Percentiles rank a stretch among this genome's conserved stretches.
phyloP scores from a whole-genome alignment of 2,329 filamentous ascomycete genomes.

The Neonectria magnoliae region DNA sequence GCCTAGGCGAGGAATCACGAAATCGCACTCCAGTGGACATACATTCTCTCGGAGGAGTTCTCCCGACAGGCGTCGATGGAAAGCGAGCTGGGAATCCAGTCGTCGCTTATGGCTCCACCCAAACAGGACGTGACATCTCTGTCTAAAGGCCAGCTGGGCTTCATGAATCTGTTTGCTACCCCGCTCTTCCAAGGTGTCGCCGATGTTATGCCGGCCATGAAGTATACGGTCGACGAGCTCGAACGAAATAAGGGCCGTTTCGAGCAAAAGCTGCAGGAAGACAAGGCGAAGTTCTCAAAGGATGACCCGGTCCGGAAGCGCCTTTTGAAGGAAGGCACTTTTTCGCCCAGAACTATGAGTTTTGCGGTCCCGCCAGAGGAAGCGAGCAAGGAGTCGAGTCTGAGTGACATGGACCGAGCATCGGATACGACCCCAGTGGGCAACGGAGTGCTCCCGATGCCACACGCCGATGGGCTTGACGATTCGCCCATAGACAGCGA shows the following conservation, averaged over 20 bases:
- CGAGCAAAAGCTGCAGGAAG: slow-evolving; percentile 72
- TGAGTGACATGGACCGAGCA: slow-evolving; percentile 31
- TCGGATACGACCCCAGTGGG: slow-evolving; percentile 36
- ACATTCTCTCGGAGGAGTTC: slow-evolving; percentile 95
- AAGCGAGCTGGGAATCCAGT: slow-evolving; percentile 83
- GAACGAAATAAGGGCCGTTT: slow-evolving; percentile 80
- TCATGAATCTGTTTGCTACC: slow-evolving; percentile 95
- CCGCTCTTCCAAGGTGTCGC: slow-evolving; percentile 90
- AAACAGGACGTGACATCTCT: slow-evolving; percentile 85
- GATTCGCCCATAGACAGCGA: slow-evolving; percentile 42
- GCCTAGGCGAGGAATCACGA: slow-evolving; percentile 82
- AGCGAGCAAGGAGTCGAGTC: slow-evolving; percentile 35
- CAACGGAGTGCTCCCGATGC: slow-evolving; percentile 36
- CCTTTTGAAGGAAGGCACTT: slow-evolving; percentile 52
- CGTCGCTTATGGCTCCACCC: slow-evolving; percentile 86
- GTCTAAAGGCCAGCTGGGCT: slow-evolving; percentile 88
- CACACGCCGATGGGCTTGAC: slow-evolving; percentile 39
- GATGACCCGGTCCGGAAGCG: slow-evolving; percentile 52
- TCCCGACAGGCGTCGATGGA: slow-evolving; percentile 94
- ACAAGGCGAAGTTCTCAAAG: slow-evolving; percentile 59
- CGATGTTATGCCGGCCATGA: slow-evolving; percentile 85
- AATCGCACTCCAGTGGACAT: slow-evolving; percentile 88
- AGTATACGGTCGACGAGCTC: slow-evolving; percentile 85
- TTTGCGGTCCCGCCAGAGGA: slow-evolving; percentile 47
- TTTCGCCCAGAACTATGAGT: slow-evolving; percentile 58